Conservation (phyloP, 2,329 filamentous ascomycete genomes). For the Aspergillus thermomutatus region DNA sequence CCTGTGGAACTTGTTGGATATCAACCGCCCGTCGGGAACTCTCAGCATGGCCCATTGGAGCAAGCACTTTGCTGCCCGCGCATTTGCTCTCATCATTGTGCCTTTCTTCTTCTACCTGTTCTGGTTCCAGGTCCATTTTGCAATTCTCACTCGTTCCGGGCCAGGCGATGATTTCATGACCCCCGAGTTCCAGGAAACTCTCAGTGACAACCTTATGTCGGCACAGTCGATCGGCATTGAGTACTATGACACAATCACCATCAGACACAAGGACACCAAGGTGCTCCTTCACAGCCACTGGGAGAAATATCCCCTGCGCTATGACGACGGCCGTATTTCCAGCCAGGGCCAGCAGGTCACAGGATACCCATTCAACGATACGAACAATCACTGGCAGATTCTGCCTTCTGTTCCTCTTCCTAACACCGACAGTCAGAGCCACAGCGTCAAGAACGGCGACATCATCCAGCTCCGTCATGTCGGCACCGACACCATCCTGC, state of each 20-base stretch:
- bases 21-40: constrained; percentile 80
- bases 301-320: constrained; percentile 85
- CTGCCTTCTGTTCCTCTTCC: constrained; percentile 59
- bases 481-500: constrained; percentile 77
- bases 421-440: constrained; percentile 57
- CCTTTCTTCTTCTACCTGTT: constrained; percentile 98
- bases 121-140: constrained; percentile 99
- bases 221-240: constrained; percentile 81
- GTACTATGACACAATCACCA: constrained; percentile 82
- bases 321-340: constrained; percentile 95
- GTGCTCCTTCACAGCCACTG: constrained; percentile 91
- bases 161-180: constrained; percentile 99
- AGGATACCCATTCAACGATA: constrained; percentile 96
- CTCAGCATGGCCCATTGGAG: constrained; percentile 74
- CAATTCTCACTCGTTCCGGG: constrained; percentile 80
- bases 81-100: constrained; percentile 80
- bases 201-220: constrained; percentile 91
- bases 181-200: constrained; percentile 93
- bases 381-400: constrained; percentile 98
- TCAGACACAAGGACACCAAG: constrained; percentile 97
- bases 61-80: constrained; percentile 85
- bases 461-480: constrained; percentile 82
- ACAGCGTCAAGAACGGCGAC: constrained; percentile 76
- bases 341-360: constrained; percentile 98
- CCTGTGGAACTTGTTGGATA: constrained; percentile 88